Conservation (phyloP, 192 early-diverging fungal genomes). For the Linnemannia zychae region DNA sequence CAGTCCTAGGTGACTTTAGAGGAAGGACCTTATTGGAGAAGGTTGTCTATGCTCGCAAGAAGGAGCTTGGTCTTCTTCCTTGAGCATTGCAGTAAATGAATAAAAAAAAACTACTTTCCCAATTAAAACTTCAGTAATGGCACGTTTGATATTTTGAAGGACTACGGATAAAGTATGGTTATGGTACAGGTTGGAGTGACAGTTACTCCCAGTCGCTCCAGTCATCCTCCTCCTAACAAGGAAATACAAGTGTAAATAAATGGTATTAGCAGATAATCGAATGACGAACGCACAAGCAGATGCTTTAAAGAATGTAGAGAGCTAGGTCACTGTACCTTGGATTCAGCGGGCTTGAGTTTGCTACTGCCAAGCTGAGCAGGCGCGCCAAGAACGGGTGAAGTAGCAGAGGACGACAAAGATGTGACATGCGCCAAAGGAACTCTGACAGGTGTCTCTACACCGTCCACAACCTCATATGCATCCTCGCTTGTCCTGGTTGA, state of each 20-base stretch:
- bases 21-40: slow-evolving; percentile 64
- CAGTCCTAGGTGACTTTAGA: slow-evolving; percentile 67
- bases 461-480: slow-evolving; percentile 37
- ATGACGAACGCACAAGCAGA: background rate
- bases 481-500: slow-evolving; percentile 48
- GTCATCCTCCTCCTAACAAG: slow-evolving; percentile 50
- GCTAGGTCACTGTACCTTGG: slow-evolving; percentile 14
- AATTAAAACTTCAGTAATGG: too few relatives aligned
- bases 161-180: background rate
- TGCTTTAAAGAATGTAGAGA: too few relatives aligned
- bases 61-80: slow-evolving; percentile 32
- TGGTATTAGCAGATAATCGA: background rate
- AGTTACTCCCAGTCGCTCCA: slow-evolving; percentile 55
- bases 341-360: slow-evolving; percentile 23
- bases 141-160: background rate
- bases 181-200: background rate
- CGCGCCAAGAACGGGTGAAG: slow-evolving; percentile 28
- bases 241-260: background rate
- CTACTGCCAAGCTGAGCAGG: slow-evolving; percentile 14
- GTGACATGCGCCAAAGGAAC: slow-evolving; percentile 19
- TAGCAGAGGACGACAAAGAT: slow-evolving; percentile 26
- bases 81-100: too few relatives aligned
- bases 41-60: slow-evolving; percentile 47
- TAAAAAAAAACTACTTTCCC: too few relatives aligned
- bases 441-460: slow-evolving; percentile 25